Conservation (phyloP, 2,329 filamentous ascomycete species). For the Colletotrichum cuscutae region DNA sequence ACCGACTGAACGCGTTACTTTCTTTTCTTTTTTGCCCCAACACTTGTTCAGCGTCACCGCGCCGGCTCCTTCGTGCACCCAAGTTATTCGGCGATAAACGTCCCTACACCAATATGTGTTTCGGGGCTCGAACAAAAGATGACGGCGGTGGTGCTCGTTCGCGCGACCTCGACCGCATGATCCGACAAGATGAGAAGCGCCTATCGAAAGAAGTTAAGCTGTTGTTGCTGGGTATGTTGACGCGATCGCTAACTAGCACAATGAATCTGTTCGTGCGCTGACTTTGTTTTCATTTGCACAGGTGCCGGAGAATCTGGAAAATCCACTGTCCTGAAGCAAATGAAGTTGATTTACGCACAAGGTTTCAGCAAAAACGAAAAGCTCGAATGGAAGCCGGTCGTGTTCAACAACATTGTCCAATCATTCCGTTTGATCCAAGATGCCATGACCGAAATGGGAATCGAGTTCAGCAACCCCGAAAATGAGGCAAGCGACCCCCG, state of each 20-base stretch:
- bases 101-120: slow-evolving; percentile 65
- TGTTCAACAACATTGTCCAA: slow-evolving; percentile 94
- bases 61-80: neutral
- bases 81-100: slow-evolving; percentile 3
- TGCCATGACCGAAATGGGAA: slow-evolving; percentile 87
- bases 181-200: slow-evolving; percentile 89
- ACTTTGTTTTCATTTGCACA: slow-evolving; percentile 49
- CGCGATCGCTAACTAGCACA: neutral
- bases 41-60: neutral
- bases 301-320: slow-evolving; percentile 93
- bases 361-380: slow-evolving; percentile 92
- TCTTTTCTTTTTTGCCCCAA: neutral
- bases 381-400: slow-evolving; percentile 92
- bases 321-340: slow-evolving; percentile 97
- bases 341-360: slow-evolving; percentile 96
- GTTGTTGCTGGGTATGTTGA: slow-evolving; percentile 81
- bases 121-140: slow-evolving; percentile 65
- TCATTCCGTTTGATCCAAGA: slow-evolving; percentile 91
- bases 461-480: slow-evolving; percentile 80
- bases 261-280: neutral
- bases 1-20: slow-evolving; percentile 4
- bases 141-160: slow-evolving; percentile 65
- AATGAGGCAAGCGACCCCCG: slow-evolving; percentile 73
- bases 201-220: slow-evolving; percentile 92
- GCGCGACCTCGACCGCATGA: slow-evolving; percentile 84